These are phyloP conservation scores for Styphnolobium japonicum DNA, from an alignment of 306 rosid genomes.

Conservation along the genomic window DNA sequence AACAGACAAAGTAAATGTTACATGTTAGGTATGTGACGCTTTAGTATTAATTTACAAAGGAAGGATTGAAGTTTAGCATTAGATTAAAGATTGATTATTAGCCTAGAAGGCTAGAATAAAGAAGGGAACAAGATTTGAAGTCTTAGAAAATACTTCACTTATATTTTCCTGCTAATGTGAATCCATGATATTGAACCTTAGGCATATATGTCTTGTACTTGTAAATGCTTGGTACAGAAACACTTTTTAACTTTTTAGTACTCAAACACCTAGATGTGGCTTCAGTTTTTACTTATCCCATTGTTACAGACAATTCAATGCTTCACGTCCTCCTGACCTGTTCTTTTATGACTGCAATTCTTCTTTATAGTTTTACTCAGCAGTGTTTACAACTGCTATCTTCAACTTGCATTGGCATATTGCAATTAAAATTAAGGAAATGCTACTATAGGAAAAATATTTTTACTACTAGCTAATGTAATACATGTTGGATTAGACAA, in stretches of 20 bases:
- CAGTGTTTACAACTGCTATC: neutral
- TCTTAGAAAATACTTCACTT: neutral
- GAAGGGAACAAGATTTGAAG: neutral
- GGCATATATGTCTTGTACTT: neutral
- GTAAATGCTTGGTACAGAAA: neutral
- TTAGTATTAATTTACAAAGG: neutral
- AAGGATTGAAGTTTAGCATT: neutral
- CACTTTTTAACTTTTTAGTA: neutral
- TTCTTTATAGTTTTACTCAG: neutral
- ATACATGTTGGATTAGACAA: constrained; percentile 54
- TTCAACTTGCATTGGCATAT: neutral
- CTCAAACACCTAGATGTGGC: neutral
- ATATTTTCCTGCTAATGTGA: neutral
- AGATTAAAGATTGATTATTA: neutral
- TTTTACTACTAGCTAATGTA: constrained; percentile 28
- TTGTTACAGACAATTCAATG: neutral
- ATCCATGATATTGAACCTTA: neutral
- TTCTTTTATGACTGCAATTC: neutral
- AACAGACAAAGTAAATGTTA: neutral
- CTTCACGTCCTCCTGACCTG: neutral
- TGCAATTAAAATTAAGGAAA: neutral
- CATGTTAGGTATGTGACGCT: neutral
- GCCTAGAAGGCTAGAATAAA: neutral
- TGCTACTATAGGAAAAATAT: neutral
- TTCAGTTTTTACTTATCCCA: neutral